A percentile compares a stretch with the other conserved stretches of the same genome.
Evolutionary conservation across 768 basidiomycete species (phyloP).

Genomic region (Boletus pseudo-olivaceus): DNA sequence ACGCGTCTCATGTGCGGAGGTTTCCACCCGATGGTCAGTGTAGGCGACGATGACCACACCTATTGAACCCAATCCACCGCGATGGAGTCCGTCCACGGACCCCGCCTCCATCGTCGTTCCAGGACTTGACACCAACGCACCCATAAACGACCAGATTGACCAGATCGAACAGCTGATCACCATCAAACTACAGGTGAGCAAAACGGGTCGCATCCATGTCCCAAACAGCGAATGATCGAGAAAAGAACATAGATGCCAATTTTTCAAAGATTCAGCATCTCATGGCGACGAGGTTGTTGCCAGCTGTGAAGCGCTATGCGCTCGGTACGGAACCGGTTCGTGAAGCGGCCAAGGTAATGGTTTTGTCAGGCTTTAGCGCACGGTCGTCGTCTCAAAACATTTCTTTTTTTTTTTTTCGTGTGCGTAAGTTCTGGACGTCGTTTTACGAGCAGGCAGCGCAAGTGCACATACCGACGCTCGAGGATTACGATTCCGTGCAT

Average conservation of each 20-base stretch:
- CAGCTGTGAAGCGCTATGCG: slow-evolving; percentile 87
- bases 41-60: slow-evolving; percentile 30
- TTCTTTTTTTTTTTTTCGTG: not conserved
- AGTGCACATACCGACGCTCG: slow-evolving; percentile 73
- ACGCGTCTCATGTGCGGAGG: slow-evolving; percentile 6
- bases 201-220: not conserved
- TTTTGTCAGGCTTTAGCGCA: not conserved
- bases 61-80: slow-evolving; percentile 57
- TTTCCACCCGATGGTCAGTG: not conserved
- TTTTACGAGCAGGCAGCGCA: slow-evolving; percentile 96
- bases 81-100: slow-evolving; percentile 67
- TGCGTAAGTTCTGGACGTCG: slow-evolving; percentile 84
- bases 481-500: slow-evolving; percentile 58
- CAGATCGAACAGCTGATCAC: slow-evolving; percentile 96
- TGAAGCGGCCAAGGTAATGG: slow-evolving; percentile 81
- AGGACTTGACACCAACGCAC: slow-evolving; percentile 66
- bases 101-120: slow-evolving; percentile 64
- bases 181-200: slow-evolving; percentile 74
- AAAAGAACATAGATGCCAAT: slow-evolving; percentile 86
- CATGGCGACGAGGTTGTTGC: slow-evolving; percentile 75
- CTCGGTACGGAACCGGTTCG: slow-evolving; percentile 83
- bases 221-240: slow-evolving; percentile 12
- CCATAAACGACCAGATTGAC: slow-evolving; percentile 80
- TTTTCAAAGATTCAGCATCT: slow-evolving; percentile 87
- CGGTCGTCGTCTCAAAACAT: not conserved